Evolutionary conservation across 1,284 basidiomycete genomes (phyloP), one percentile per base, ranked within the genome.

Genomic region (Neolentinus lepideus): DNA sequence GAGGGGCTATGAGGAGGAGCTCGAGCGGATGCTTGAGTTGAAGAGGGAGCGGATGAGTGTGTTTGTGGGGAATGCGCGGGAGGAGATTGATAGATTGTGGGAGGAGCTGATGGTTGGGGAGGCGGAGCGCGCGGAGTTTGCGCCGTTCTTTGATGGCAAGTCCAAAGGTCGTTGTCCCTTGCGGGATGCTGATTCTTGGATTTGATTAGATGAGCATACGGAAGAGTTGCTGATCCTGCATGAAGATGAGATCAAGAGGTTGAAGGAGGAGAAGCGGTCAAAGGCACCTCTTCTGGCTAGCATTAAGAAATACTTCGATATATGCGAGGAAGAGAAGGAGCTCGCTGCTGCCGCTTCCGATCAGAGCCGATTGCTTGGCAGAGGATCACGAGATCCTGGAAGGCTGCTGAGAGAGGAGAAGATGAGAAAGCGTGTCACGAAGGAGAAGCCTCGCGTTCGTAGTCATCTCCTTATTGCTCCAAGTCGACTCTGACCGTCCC

Each of bases 401-500:
- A 77, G 82, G 59, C 70, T 99, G 51, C 72, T 99, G 51, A 79
- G 92, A 51, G 96, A 99, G 71, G 96, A 98, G 74, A 98, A 97
- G 80, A 94, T 97, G 88, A 81, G 96, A 54, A 99, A 98, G 71
- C 78, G 95, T 11, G 93, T 99, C n/a, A 81, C 81, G 60, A 90
- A 92, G 67, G 88, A 97, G 72, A 98, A 98, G 69, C 96, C 96
- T 24, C 84, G 90, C 66, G 94, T 96, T 64, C 58, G 86, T 67
- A n/a, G 54, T 6, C 35, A 11, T 9, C 33, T 53, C n/a, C 16
- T 51, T 47, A 16, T 56, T 9, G 26, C 12, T 24, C 51, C 26
- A 54, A 46, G 22, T 21, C 14, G 3, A 50, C 12, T 16, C 51
- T 55, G 4, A 56, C 52, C 16, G n/a, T 24, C 31, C 31, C n/a